A percentile compares a stretch with the other conserved stretches of the same genome.
phyloP scores from a whole-genome alignment of 1,284 basidiomycete genomes.

The Gymnopus androsaceus region DNA sequence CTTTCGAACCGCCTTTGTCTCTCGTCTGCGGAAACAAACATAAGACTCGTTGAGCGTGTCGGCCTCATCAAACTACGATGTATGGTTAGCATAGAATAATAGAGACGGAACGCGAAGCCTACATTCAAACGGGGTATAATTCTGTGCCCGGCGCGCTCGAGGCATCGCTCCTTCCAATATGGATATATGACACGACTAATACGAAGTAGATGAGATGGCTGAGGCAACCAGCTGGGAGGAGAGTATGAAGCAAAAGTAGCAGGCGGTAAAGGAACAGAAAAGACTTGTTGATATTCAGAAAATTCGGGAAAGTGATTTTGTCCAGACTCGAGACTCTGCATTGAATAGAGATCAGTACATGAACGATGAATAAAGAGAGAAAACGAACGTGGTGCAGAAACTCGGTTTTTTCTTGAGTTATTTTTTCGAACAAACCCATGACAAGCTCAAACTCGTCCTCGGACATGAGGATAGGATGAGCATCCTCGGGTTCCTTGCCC shows the following conservation, averaged over 20 bases:
- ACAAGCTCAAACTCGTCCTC: conserved; percentile 95
- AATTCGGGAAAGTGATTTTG: conserved; percentile 73
- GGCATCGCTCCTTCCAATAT: conserved; percentile 80
- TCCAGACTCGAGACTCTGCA: conserved; percentile 61
- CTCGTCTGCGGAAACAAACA: conserved; percentile 95
- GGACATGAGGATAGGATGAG: conserved; percentile 64
- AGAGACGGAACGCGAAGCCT: conserved; percentile 27
- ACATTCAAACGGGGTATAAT: conserved; percentile 85
- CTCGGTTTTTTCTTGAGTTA: conserved; percentile 89
- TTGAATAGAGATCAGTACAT: conserved; percentile 13
- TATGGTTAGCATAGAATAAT: conserved; percentile 1
- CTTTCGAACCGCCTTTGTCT: conserved; percentile 93
- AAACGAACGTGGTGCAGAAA: conserved; percentile 85
- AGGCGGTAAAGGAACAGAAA: conserved; percentile 56
- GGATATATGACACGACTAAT: conserved; percentile 75
- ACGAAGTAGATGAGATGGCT: conserved; percentile 54
- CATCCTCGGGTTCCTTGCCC: conserved; percentile 73
- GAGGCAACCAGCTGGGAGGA: conserved; percentile 63
- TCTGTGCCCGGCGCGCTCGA: conserved; percentile 72
- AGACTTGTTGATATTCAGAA: conserved; percentile 76
- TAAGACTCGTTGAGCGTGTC: conserved; percentile 93
- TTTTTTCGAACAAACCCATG: conserved; percentile 93
- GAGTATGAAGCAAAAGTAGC: conserved; percentile 65
- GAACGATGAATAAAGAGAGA: conserved; percentile 1
- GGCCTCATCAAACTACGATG: conserved; percentile 80